Evolutionary conservation across 2,329 filamentous ascomycete species (phyloP).

Genomic region (Bipolaris bicolor): DNA sequence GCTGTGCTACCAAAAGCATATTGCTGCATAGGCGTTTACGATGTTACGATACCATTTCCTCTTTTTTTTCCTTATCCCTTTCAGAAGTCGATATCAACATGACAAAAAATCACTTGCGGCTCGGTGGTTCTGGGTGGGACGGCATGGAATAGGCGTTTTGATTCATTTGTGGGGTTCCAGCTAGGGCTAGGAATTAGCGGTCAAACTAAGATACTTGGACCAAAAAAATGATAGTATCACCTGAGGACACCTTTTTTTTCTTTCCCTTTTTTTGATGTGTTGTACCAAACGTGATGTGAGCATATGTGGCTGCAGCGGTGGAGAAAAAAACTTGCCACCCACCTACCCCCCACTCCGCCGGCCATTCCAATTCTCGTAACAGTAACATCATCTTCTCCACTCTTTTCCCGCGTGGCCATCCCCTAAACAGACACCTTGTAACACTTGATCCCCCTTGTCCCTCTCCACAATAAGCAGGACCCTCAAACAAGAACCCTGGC

Average conservation of each 20-base stretch:
- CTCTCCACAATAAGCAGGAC: background rate
- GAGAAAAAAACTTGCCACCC: background rate
- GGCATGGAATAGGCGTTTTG: slow-evolving; percentile 19
- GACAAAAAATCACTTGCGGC: slow-evolving; percentile 29
- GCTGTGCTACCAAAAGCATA: background rate
- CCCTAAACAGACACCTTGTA: background rate
- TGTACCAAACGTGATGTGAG: background rate
- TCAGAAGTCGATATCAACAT: slow-evolving; percentile 20
- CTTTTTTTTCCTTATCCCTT: slow-evolving; percentile 20
- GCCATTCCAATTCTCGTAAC: background rate
- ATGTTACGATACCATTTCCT: slow-evolving; percentile 27
- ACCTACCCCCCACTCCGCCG: background rate
- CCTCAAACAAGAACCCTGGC: background rate
- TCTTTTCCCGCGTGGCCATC: background rate
- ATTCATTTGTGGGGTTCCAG: background rate
- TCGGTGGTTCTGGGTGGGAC: slow-evolving; percentile 6
- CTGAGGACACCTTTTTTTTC: background rate
- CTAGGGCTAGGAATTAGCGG: slow-evolving; percentile 7
- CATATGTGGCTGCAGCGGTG: background rate
- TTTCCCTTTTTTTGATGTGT: background rate
- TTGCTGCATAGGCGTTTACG: slow-evolving; percentile 20
- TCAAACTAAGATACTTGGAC: background rate
- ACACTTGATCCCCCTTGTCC: background rate
- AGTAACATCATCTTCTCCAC: background rate
- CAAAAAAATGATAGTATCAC: background rate